phyloP scores from a whole-genome alignment of 371 early-diverging fungal genomes.

The Batrachochytrium dendrobatidis region DNA sequence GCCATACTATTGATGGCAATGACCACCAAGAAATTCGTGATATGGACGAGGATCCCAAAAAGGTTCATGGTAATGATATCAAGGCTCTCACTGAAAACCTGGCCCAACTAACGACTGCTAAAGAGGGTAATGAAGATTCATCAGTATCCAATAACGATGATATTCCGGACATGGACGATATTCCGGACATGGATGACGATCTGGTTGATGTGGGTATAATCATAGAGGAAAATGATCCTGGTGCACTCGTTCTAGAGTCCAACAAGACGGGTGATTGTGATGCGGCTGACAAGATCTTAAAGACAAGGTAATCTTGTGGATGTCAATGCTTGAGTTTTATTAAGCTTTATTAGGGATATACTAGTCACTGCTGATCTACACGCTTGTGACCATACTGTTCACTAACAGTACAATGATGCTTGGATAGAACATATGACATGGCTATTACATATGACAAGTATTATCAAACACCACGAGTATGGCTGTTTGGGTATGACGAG shows the following conservation, averaged over 20 bases:
- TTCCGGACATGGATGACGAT: conserved; percentile 89
- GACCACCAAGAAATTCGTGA: conserved; percentile 9
- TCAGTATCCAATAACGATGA: conserved; percentile 32
- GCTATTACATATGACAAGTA: conserved; percentile 98
- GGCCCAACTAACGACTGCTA: too few relatives aligned
- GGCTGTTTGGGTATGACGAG: conserved; percentile 95
- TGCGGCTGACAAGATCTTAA: conserved; percentile 76
- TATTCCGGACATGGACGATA: conserved; percentile 61
- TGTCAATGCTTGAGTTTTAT: too few relatives aligned
- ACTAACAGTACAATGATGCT: too few relatives aligned
- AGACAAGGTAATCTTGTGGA: conserved; percentile 63
- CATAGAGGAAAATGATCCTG: conserved; percentile 64
- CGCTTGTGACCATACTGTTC: too few relatives aligned
- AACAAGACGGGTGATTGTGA: background rate
- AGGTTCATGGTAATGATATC: conserved; percentile 37
- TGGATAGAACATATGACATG: conserved; percentile 90
- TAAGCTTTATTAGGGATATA: too few relatives aligned
- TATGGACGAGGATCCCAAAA: conserved; percentile 12
- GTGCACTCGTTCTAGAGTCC: conserved; percentile 27
- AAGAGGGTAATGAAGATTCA: background rate
- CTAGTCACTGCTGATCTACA: too few relatives aligned
- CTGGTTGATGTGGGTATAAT: conserved; percentile 45
- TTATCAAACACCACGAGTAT: conserved; percentile 94
- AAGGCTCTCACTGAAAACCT: too few relatives aligned
- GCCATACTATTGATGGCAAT: too few relatives aligned